phyloP scores from a whole-genome alignment of 108 stramenopile species.

The Cyclotella cryptica region DNA sequence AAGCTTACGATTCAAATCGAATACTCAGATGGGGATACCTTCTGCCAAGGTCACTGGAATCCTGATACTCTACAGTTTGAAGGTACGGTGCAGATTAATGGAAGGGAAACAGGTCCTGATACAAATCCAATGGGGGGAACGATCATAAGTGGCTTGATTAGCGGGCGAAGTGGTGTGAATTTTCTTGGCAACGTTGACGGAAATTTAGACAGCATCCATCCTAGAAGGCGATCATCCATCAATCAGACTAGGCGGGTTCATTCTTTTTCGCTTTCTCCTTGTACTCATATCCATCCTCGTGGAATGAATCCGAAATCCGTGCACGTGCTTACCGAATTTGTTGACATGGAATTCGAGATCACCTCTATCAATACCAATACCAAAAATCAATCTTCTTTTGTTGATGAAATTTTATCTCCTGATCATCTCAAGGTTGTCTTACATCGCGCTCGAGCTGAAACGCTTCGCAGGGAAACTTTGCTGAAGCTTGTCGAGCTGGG shows the following conservation, averaged over 20 bases:
- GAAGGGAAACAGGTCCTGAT: conserved; percentile 15
- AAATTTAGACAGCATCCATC: not conserved
- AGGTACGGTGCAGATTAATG: conserved; percentile 29
- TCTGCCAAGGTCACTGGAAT: conserved; percentile 37
- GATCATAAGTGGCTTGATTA: conserved; percentile 43
- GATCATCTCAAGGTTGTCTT: conserved; percentile 40
- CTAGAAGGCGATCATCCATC: not conserved
- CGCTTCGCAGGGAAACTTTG: conserved; percentile 33
- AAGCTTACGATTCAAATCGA: conserved; percentile 45
- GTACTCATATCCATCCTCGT: conserved; percentile 45
- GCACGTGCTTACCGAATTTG: not conserved
- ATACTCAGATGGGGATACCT: conserved; percentile 42
- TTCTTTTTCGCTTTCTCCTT: conserved; percentile 43
- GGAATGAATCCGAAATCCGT: conserved; percentile 20
- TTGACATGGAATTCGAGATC: not conserved
- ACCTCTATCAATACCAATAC: not conserved
- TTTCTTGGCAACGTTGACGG: conserved; percentile 9
- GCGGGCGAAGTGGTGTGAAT: conserved; percentile 9
- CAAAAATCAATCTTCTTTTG: conserved; percentile 1
- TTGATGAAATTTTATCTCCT: conserved; percentile 33
- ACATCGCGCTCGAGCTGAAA: conserved; percentile 42
- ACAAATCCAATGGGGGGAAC: conserved; percentile 39
- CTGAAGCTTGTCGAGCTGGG: conserved; percentile 47
- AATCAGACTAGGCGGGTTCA: conserved; percentile 5
- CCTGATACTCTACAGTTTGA: conserved; percentile 31